Conservation (phyloP, 83 land plant genomes). For the Diphasiastrum complanatum region DNA sequence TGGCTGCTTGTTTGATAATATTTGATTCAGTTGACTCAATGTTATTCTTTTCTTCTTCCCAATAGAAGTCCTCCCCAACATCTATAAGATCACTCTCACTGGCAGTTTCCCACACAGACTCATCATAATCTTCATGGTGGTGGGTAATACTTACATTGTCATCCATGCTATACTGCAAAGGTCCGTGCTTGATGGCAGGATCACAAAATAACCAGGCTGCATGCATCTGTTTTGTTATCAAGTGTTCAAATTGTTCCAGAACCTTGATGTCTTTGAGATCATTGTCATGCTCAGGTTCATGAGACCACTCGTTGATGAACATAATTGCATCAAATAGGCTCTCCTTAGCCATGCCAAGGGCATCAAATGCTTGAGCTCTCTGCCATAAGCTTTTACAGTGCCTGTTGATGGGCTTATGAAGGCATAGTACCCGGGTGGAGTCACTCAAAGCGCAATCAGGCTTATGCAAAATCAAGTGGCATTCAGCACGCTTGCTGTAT, state of each 20-base stretch:
- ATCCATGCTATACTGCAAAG: constrained; percentile 23
- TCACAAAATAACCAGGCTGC: constrained; percentile 78
- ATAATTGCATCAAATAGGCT: constrained; percentile 77
- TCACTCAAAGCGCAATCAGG: constrained; percentile 67
- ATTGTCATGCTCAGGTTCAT: neutral
- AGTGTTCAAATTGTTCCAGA: neutral
- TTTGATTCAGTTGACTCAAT: too few relatives aligned
- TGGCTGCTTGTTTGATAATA: too few relatives aligned
- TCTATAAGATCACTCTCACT: constrained; percentile 30
- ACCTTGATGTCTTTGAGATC: neutral
- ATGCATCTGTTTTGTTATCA: constrained; percentile 33
- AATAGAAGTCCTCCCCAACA: neutral
- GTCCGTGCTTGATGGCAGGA: constrained; percentile 87
- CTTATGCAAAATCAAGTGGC: constrained; percentile 51
- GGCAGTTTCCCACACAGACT: constrained; percentile 42
- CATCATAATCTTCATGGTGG: constrained; percentile 31
- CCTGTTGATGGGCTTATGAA: constrained; percentile 55
- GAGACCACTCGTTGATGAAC: constrained; percentile 65
- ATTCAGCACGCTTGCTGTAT: constrained; percentile 87
- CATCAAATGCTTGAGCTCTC: constrained; percentile 87
- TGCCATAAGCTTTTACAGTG: constrained; percentile 87
- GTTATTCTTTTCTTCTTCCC: too few relatives aligned
- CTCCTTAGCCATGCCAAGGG: constrained; percentile 63
- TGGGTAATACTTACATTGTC: constrained; percentile 16
- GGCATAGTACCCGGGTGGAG: constrained; percentile 69